These are phyloP conservation scores for Dactylellina parvicollis DNA, from an alignment of 2,329 filamentous ascomycete genomes.

Conservation along the genomic window DNA sequence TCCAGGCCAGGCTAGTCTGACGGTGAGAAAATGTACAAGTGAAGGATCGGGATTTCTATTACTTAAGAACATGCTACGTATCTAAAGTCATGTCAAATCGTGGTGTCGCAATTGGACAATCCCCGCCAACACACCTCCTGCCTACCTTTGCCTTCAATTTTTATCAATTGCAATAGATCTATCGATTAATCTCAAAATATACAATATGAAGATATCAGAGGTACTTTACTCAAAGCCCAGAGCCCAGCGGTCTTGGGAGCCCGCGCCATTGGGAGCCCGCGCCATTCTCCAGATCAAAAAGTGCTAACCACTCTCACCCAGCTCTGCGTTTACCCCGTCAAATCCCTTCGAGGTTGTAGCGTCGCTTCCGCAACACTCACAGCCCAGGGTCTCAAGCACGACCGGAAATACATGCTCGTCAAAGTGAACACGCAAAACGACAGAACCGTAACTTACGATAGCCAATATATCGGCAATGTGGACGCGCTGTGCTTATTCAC, in stretches of 20 bases:
- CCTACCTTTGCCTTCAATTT: background rate
- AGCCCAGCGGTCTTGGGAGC: too few relatives aligned
- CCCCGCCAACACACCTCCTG: background rate
- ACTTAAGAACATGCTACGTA: background rate
- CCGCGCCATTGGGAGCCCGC: too few relatives aligned
- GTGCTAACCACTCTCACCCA: background rate
- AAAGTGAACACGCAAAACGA: slow-evolving; percentile 38
- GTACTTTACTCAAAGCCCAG: too few relatives aligned
- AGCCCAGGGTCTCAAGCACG: slow-evolving; percentile 71
- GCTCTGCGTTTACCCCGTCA: slow-evolving; percentile 78
- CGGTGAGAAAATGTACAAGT: background rate
- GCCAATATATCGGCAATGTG: slow-evolving; percentile 70
- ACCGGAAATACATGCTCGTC: slow-evolving; percentile 75
- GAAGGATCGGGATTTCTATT: background rate
- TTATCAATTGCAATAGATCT: background rate
- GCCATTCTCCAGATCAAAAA: too few relatives aligned
- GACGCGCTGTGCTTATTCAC: slow-evolving; percentile 72
- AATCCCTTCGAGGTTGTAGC: slow-evolving; percentile 72
- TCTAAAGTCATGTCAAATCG: background rate
- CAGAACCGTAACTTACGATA: slow-evolving; percentile 62
- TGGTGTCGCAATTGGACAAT: slow-evolving; percentile 25
- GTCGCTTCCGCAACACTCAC: slow-evolving; percentile 68
- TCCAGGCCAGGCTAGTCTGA: background rate
- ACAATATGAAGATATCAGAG: slow-evolving; percentile 49
- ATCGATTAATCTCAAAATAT: background rate